phyloP scores from a whole-genome alignment of 2,329 filamentous ascomycete species.

The Talaromyces sp. region DNA sequence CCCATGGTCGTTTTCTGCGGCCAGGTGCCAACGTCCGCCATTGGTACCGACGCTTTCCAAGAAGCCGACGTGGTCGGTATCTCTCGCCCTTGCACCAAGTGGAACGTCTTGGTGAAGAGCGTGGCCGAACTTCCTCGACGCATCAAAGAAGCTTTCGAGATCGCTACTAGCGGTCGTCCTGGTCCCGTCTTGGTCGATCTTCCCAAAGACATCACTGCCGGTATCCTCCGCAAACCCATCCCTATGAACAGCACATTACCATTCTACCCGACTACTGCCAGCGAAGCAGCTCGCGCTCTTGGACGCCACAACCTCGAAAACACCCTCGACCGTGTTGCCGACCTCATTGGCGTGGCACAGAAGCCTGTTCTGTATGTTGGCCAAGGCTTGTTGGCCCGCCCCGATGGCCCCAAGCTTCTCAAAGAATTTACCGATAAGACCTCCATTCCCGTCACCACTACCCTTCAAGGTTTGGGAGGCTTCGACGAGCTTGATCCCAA shows the following conservation, averaged over 20 bases:
- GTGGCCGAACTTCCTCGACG: slow-evolving; percentile 87
- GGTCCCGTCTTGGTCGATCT: slow-evolving; percentile 94
- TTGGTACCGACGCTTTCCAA: slow-evolving; percentile 95
- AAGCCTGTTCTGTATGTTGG: slow-evolving; percentile 95
- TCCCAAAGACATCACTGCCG: slow-evolving; percentile 93
- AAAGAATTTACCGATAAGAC: slow-evolving; percentile 87
- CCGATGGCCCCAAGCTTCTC: slow-evolving; percentile 75
- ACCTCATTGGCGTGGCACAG: slow-evolving; percentile 83
- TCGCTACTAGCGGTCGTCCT: slow-evolving; percentile 88
- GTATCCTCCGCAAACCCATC: slow-evolving; percentile 78
- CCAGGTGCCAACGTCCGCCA: slow-evolving; percentile 84
- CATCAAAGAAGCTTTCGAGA: slow-evolving; percentile 98
- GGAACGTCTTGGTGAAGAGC: slow-evolving; percentile 98
- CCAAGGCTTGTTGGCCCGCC: slow-evolving; percentile 77
- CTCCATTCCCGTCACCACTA: slow-evolving; percentile 91
- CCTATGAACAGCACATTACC: slow-evolving; percentile 73
- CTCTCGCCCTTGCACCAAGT: slow-evolving; percentile 92
- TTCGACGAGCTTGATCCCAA: slow-evolving; percentile 93
- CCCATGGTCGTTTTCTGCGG: slow-evolving; percentile 95
- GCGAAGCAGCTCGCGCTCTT: slow-evolving; percentile 72
- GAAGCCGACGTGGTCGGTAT: slow-evolving; percentile 95
- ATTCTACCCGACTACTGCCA: slow-evolving; percentile 79
- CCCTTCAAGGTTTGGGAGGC: slow-evolving; percentile 86
- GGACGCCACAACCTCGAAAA: slow-evolving; percentile 69
- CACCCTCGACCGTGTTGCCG: slow-evolving; percentile 73